Base-by-base conservation (phyloP, 495 filamentous ascomycete species). In the Friedmanniomyces endolithicus region DNA sequence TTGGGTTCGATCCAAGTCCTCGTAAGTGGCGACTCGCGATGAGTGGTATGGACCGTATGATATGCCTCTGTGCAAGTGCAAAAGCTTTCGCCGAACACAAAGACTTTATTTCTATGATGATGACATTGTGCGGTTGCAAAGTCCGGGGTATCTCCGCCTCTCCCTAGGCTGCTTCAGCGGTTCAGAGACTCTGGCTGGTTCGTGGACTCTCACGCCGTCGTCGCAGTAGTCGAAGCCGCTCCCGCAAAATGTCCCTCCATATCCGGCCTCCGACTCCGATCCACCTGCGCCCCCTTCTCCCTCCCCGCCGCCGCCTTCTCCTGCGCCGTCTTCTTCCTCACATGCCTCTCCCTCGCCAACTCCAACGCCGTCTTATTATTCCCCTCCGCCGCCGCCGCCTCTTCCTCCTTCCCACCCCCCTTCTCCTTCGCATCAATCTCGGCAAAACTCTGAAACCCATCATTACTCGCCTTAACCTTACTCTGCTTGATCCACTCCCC, bases 401-500 rank as follows among this genome's bases (percentile, higher is more conserved):
- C 3, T 9, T 31, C 27, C 27, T 9, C 27, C 4, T 31, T 9
- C 27, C 3, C 27, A 3, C 3, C 27, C 27, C 27, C 27, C 27
- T 31, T 31, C 27, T 31, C 27, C 16, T 60, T 51, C 44, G 2
- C 24, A 27, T 54, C 58, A 39, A 57, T 23, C 48, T 71, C 67
- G 16, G 65, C 56, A 29, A 68, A 68, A 12, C 64, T 60, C 48
- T 67, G 64, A 46, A 70, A 71, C 6, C 68, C 67, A 27, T 69
- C 69, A 50, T 68, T 69, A 29, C 67, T 68, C 45, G 63, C 67
- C n/a, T 62, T 62, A 7, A 56, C 79, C 70, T 84, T 86, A 16
- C 80, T 83, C 68, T 80, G 80, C 20, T 71, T 68, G 25, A 82
- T 75, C 87, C 87, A 94, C 34, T 89, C 84, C 20, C 70, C 73